Conservation (phyloP, 1,139 yeast genomes). For the Zygoascus sp. region DNA sequence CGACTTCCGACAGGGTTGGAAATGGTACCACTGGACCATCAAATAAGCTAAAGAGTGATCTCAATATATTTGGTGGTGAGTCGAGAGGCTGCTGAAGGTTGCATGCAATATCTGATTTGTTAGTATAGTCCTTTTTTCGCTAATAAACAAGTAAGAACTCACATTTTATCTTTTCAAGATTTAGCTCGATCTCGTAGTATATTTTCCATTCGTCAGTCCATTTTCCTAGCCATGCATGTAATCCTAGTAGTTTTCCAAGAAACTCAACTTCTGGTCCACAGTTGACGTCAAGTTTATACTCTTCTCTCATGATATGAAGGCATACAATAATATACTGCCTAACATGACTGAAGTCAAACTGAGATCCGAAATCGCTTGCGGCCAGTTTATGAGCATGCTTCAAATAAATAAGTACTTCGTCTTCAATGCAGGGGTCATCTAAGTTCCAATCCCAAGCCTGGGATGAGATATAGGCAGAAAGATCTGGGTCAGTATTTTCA, state of each 20-base stretch:
- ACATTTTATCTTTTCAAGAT: slow-evolving; percentile 14
- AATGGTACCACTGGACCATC: slow-evolving; percentile 19
- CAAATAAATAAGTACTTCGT: slow-evolving; percentile 1
- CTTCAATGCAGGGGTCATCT: slow-evolving; percentile 1
- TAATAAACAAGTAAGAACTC: slow-evolving; percentile 37
- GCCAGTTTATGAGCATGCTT: slow-evolving; percentile 14
- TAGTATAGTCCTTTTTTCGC: slow-evolving; percentile 15
- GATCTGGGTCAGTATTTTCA: neutral
- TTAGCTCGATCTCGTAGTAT: slow-evolving; percentile 43
- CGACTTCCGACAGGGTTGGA: slow-evolving; percentile 41
- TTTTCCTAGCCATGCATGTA: slow-evolving; percentile 61
- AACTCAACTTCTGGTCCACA: slow-evolving; percentile 37
- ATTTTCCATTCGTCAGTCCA: slow-evolving; percentile 69
- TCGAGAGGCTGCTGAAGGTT: slow-evolving; percentile 21
- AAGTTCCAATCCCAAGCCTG: slow-evolving; percentile 10
- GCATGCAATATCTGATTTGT: slow-evolving; percentile 38
- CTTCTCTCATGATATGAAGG: slow-evolving; percentile 76
- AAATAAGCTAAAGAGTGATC: slow-evolving; percentile 19
- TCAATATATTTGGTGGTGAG: slow-evolving; percentile 26
- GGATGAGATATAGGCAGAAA: neutral
- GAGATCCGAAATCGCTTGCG: slow-evolving; percentile 16
- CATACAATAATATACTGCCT: slow-evolving; percentile 63
- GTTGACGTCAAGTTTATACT: slow-evolving; percentile 55
- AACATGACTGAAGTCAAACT: slow-evolving; percentile 28
- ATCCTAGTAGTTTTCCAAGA: slow-evolving; percentile 55